A percentile compares a stretch with the other conserved stretches of the same genome.
phyloP scores from a whole-genome alignment of 164 flowering plant genomes.

The Umbilicus rupestris region DNA sequence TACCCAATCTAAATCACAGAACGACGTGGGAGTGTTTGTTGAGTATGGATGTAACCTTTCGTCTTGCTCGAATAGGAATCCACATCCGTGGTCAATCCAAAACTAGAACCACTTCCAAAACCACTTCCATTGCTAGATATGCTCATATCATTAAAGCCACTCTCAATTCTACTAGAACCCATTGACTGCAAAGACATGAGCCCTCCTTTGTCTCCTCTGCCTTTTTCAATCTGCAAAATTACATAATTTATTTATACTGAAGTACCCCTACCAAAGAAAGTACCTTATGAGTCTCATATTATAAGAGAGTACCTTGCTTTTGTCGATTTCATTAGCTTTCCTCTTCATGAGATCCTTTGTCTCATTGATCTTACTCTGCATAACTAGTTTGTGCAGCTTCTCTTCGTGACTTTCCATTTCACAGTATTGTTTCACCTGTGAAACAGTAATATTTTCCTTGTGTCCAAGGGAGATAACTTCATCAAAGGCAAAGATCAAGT shows the following conservation, averaged over 20 bases:
- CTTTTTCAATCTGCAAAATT: slow-evolving; percentile 67
- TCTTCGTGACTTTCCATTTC: slow-evolving; percentile 99
- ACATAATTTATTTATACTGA: not conserved
- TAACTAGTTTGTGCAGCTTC: slow-evolving; percentile 76
- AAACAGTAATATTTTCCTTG: slow-evolving; percentile 88
- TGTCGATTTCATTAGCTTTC: slow-evolving; percentile 95
- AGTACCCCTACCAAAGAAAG: not conserved
- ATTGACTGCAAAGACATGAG: slow-evolving; percentile 58
- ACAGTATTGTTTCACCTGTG: slow-evolving; percentile 95
- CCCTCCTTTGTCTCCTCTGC: slow-evolving; percentile 80
- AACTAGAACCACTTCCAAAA: slow-evolving; percentile 84
- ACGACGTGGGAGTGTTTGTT: not conserved
- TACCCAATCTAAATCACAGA: not conserved
- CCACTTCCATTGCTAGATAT: slow-evolving; percentile 66
- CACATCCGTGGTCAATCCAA: slow-evolving; percentile 56
- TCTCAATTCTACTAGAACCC: slow-evolving; percentile 83
- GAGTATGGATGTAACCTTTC: slow-evolving; percentile 49
- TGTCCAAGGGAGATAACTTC: slow-evolving; percentile 97
- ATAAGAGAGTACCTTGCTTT: slow-evolving; percentile 99
- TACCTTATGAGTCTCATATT: not conserved
- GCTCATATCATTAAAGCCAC: slow-evolving; percentile 63
- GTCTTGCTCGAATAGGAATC: slow-evolving; percentile 63
- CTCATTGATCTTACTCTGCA: slow-evolving; percentile 93
- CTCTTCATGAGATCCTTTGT: slow-evolving; percentile 97
- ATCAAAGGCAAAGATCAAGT: slow-evolving; percentile 93